Evolutionary conservation across 164 flowering plant species (phyloP).

Genomic region (Vitis labrusca): DNA sequence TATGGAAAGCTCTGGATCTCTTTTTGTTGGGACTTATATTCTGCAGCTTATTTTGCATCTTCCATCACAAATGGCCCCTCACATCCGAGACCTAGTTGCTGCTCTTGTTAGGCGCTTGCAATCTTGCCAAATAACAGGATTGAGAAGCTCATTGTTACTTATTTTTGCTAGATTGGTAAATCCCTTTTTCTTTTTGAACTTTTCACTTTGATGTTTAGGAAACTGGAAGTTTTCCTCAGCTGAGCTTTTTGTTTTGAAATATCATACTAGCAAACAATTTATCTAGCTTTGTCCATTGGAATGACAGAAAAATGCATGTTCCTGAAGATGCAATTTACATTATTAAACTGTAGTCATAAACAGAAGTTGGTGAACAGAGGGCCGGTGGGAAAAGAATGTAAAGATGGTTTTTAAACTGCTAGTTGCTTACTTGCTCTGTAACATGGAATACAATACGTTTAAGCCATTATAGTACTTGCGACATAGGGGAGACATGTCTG

Average conservation of each 20-base stretch:
- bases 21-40: constrained; percentile 89
- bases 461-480: neutral
- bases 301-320: neutral
- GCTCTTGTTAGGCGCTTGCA: constrained; percentile 92
- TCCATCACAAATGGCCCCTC: constrained; percentile 79
- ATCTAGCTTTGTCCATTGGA: neutral
- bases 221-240: neutral
- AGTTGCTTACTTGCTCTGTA: neutral
- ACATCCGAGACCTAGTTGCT: constrained; percentile 67
- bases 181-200: neutral
- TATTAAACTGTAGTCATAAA: neutral
- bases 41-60: constrained; percentile 89
- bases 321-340: neutral
- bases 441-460: neutral
- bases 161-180: constrained; percentile 92
- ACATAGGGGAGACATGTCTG: neutral
- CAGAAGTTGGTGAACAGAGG: neutral
- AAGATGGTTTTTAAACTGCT: neutral
- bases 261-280: neutral
- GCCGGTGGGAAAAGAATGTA: neutral
- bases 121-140: constrained; percentile 70
- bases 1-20: constrained; percentile 90
- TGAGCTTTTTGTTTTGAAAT: neutral
- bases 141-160: constrained; percentile 79
- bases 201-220: neutral